phyloP scores from a whole-genome alignment of 768 basidiomycete species.

The Leccinellum rugosiceps region DNA sequence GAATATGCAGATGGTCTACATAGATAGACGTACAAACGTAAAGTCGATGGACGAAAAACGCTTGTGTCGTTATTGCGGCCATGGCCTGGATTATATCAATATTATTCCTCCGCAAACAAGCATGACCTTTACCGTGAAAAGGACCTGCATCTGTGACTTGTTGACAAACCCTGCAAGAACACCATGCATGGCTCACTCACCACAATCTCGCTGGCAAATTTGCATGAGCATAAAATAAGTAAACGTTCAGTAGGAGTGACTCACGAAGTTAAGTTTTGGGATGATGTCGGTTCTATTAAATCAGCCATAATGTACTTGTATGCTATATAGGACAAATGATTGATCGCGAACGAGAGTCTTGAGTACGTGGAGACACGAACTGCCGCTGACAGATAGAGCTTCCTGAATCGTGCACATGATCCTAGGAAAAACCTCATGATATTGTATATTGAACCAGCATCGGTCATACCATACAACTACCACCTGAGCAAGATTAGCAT shows the following conservation, averaged over 20 bases:
- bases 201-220: neutral
- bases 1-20: neutral
- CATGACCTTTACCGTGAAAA: neutral
- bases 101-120: neutral
- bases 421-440: neutral
- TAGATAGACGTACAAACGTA: neutral
- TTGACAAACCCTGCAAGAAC: too few relatives aligned
- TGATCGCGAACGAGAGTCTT: neutral
- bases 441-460: neutral
- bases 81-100: neutral
- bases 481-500: neutral
- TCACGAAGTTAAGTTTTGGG: neutral
- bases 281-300: neutral
- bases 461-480: neutral
- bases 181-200: neutral
- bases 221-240: neutral
- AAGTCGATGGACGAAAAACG: slow-evolving; percentile 2
- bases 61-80: neutral
- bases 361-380: neutral
- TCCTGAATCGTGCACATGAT: neutral
- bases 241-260: neutral
- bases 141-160: neutral
- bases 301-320: neutral
- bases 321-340: neutral
- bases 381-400: neutral